Evolutionary conservation across 805 yeast genomes (phyloP).

Genomic region (Zygosaccharomyces rouxii): DNA sequence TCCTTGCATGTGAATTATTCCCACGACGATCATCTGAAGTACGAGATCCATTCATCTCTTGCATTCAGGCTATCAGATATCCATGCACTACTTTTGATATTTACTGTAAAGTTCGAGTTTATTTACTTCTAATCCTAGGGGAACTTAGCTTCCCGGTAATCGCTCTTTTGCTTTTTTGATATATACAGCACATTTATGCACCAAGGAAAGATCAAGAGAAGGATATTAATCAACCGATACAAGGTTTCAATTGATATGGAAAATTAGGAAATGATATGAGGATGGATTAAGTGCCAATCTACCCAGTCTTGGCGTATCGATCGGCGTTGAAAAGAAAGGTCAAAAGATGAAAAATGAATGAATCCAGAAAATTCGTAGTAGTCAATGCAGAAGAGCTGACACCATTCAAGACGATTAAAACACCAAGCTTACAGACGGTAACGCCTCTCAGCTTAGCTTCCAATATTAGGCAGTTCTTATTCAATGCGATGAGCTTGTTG

Average conservation of each 20-base stretch:
- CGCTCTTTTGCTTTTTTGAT: background rate
- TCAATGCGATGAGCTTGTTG: conserved; percentile 2
- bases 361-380: too few species aligned
- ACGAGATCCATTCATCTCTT: conserved; percentile 10
- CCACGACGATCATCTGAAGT: conserved; percentile 5
- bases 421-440: too few species aligned
- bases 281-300: too few species aligned
- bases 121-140: background rate
- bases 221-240: too few species aligned
- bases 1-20: conserved; percentile 4
- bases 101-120: background rate
- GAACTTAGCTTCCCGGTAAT: background rate
- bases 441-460: too few species aligned
- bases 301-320: too few species aligned
- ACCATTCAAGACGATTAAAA: too few species aligned
- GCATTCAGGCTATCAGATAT: background rate
- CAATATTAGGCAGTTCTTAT: background rate
- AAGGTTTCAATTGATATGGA: too few species aligned
- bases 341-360: too few species aligned
- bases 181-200: background rate
- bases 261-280: too few species aligned
- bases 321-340: too few species aligned
- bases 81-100: background rate
- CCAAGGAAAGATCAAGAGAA: background rate
- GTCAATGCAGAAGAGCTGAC: too few species aligned